Conservation (phyloP, 2,329 filamentous ascomycete genomes). For the Sphaerulina vaccinii region DNA sequence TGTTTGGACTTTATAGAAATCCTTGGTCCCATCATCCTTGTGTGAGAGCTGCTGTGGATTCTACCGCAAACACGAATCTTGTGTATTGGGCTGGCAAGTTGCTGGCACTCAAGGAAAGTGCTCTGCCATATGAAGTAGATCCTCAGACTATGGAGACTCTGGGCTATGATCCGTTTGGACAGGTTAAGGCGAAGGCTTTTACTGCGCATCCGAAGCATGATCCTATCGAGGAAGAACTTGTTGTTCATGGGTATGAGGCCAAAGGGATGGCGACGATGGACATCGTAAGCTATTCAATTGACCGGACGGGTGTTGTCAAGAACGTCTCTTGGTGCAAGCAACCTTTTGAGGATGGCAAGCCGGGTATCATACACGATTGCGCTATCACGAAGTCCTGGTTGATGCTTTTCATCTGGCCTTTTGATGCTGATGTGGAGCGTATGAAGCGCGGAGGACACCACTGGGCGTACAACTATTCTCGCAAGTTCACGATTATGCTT, state of each 20-base stretch:
- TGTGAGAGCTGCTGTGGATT: constrained; percentile 45
- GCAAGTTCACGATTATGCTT: constrained; percentile 30
- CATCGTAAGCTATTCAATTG: constrained; percentile 43
- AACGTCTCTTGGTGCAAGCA: constrained; percentile 45
- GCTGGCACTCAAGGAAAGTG: constrained; percentile 54
- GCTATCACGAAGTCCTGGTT: constrained; percentile 43
- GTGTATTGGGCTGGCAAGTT: constrained; percentile 57
- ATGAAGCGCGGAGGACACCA: constrained; percentile 43
- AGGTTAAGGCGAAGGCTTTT: constrained; percentile 43
- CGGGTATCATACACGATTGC: constrained; percentile 43
- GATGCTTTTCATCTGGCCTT: constrained; percentile 40
- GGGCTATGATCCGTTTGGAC: constrained; percentile 42
- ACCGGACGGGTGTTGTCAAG: constrained; percentile 39
- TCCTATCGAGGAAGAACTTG: constrained; percentile 44
- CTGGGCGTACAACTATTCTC: constrained; percentile 40
- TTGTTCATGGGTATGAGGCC: constrained; percentile 45
- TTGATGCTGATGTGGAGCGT: constrained; percentile 39
- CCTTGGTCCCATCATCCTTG: constrained; percentile 50
- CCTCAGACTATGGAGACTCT: constrained; percentile 43
- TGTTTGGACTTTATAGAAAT: constrained; percentile 60
- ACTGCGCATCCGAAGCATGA: constrained; percentile 49
- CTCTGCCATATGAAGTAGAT: constrained; percentile 42
- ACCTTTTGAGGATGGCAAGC: constrained; percentile 33
- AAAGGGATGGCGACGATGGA: constrained; percentile 39
- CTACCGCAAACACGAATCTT: constrained; percentile 61